These are phyloP conservation scores for Elasticomyces elasticus DNA, from an alignment of 495 filamentous ascomycete genomes.

Conservation along the genomic window DNA sequence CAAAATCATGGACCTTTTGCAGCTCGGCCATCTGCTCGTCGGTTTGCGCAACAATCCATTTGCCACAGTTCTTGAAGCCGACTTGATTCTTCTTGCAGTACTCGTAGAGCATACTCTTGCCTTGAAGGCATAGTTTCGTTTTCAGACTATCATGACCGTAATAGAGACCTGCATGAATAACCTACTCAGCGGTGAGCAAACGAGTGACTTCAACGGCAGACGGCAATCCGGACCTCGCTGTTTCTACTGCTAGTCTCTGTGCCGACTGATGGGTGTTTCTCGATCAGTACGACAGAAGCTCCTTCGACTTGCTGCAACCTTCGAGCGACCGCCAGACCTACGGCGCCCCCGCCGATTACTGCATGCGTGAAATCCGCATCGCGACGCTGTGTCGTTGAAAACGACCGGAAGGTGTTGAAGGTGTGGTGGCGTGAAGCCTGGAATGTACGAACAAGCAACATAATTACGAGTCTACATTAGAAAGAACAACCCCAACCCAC, in stretches of 20 bases:
- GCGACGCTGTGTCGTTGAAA: conserved; percentile 23
- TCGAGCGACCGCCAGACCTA: conserved; percentile 81
- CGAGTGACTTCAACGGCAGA: background rate
- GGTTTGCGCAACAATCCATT: conserved; percentile 92
- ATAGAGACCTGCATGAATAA: conserved; percentile 93
- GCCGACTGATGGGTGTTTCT: conserved; percentile 66
- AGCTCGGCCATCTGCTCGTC: conserved; percentile 55
- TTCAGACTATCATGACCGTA: conserved; percentile 72
- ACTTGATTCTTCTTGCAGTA: conserved; percentile 60
- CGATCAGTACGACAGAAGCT: conserved; percentile 67
- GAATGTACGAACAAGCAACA: background rate
- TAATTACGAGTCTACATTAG: background rate
- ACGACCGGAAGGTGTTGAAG: conserved; percentile 7
- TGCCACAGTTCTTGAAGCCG: conserved; percentile 65
- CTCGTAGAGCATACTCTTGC: conserved; percentile 65
- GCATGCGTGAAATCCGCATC: conserved; percentile 75
- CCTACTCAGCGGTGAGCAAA: conserved; percentile 36
- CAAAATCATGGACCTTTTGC: conserved; percentile 55
- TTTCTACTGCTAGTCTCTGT: conserved; percentile 90
- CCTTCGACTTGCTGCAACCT: conserved; percentile 55
- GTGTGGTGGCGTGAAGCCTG: background rate
- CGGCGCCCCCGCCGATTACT: conserved; percentile 81
- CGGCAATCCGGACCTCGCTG: conserved; percentile 53
- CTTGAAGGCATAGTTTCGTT: conserved; percentile 69
- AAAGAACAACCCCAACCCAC: background rate